Evolutionary conservation across 148 eudicot species (phyloP).

Genomic region (Spergularia bocconei): DNA sequence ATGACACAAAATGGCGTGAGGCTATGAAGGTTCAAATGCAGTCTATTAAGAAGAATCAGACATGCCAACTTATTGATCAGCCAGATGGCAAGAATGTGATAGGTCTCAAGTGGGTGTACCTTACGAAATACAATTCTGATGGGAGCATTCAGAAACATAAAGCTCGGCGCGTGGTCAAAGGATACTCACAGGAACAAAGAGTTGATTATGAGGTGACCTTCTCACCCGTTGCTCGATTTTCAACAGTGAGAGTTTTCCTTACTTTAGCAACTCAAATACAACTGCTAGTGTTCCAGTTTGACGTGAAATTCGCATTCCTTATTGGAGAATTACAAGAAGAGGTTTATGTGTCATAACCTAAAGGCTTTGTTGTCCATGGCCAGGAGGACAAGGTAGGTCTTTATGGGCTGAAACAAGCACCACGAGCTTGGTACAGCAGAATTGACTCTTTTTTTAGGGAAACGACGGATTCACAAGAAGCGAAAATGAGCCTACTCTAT

Average conservation of each 20-base stretch:
- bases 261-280: neutral
- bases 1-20: neutral
- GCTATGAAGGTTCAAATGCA: neutral
- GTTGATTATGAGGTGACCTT: constrained; percentile 4
- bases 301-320: neutral
- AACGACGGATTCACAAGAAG: constrained; percentile 7
- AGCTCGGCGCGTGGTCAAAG: no score
- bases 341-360: constrained; percentile 3
- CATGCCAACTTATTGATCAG: neutral
- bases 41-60: neutral
- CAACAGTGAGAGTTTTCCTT: neutral
- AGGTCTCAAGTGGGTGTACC: no score
- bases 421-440: constrained; percentile 8
- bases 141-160: neutral
- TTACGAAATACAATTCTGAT: constrained; percentile 1
- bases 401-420: constrained; percentile 13
- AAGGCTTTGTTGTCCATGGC: constrained; percentile 9
- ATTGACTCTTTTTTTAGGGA: neutral
- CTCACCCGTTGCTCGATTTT: neutral
- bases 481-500: constrained; percentile 7
- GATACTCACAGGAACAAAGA: neutral
- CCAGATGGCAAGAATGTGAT: no score
- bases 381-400: constrained; percentile 1
- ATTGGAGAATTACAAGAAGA: neutral
- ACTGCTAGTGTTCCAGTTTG: neutral